These are phyloP conservation scores for Linnemannia schmuckeri DNA, from an alignment of 192 early-diverging fungal species.

Conservation along the genomic window DNA sequence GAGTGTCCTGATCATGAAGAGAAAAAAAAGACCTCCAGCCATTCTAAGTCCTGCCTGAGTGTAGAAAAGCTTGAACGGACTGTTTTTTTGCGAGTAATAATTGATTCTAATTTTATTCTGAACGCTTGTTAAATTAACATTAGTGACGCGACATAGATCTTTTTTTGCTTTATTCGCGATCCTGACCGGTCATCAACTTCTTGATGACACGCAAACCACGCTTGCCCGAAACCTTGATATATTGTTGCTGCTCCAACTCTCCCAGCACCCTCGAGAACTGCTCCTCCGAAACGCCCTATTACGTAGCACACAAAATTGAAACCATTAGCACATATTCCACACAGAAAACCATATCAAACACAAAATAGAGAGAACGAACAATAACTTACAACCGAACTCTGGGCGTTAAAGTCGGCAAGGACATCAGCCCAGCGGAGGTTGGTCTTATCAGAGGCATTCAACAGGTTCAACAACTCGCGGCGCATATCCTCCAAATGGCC, in stretches of 20 bases:
- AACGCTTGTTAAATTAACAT: neutral
- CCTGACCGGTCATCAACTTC: conserved; percentile 43
- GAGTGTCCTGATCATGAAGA: conserved; percentile 11
- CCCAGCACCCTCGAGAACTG: conserved; percentile 44
- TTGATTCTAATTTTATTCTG: neutral
- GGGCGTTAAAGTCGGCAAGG: conserved; percentile 61
- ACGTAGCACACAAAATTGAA: neutral
- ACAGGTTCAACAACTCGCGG: conserved; percentile 60
- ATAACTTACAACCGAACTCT: conserved; percentile 63
- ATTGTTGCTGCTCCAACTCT: conserved; percentile 53
- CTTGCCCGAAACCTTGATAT: conserved; percentile 55
- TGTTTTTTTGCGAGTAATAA: neutral
- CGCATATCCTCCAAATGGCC: conserved; percentile 70
- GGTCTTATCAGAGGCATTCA: conserved; percentile 50
- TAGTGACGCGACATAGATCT: neutral
- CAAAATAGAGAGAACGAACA: neutral
- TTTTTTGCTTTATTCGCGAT: conserved; percentile 27
- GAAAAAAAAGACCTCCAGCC: neutral
- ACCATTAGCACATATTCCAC: neutral
- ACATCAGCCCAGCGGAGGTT: conserved; percentile 57
- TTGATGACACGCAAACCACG: conserved; percentile 49
- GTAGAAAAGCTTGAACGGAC: neutral
- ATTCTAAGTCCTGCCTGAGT: neutral
- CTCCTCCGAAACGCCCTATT: conserved; percentile 42
- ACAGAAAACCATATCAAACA: conserved; percentile 1